Base-by-base conservation (phyloP, 2,329 filamentous ascomycete species). In the Botrytis cinerea region DNA sequence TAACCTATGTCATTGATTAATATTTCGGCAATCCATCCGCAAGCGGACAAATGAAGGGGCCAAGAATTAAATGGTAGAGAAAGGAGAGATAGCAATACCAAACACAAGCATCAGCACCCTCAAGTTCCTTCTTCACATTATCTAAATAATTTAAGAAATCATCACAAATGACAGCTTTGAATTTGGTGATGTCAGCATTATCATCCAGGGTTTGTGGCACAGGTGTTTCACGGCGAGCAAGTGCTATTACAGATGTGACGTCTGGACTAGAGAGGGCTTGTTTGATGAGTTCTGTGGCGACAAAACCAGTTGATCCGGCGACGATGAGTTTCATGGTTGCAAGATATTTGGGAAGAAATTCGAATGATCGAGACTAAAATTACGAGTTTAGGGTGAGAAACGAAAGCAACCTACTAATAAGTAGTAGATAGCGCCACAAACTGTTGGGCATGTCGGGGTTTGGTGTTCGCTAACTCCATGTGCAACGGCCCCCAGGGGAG, bases 111-210 rank as follows among this genome's bases (percentile, higher is more conserved):
- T 82, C 80, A 6, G 80, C 81, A 16, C 77, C 78, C 28, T 75
- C 73, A 40, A 83, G 73, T 62, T 82, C 78, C 12, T 77, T 74
- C 73, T 78, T 81, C 8, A 81, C 76, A 61, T 75, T 72, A 1
- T 82, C 81, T 1, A 78, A 51, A 69, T 83, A 84, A 25, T 76
- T 75, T 7, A 76, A 79, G 66, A 82, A 83, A 72, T 82, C 77
- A 0, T 78, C 72, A 28, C 80, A 78, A 8, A 82, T 69, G 12
- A 83, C 74, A 1, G 76, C 79, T 61, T 79, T 81, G 22, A 84
- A 71, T 74, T 83, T 83, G 25, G 25, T 46, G 2, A 16, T 43
- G 60, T 74, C 59, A 12, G 70, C 62, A 22, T 70, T 51, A 20
- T n/a, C 20, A 0, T 46, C 67, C 1, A 70, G 5, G 25, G 70